Evolutionary conservation across 176 grass and related monocot species (phyloP), one percentile per base, ranked within the genome.

Genomic region (Carex myosuroides): DNA sequence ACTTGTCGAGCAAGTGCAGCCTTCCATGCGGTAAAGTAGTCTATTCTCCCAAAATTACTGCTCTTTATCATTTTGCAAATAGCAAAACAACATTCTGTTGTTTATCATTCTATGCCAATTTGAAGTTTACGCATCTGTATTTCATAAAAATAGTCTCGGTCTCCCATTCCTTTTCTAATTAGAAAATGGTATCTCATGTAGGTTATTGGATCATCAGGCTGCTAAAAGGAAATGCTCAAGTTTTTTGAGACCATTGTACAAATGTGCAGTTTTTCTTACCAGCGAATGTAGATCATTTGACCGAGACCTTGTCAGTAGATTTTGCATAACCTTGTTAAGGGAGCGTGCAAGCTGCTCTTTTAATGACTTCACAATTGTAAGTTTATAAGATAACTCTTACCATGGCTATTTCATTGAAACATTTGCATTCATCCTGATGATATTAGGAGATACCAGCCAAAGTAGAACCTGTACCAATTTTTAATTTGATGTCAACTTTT

Each of bases 1-100:
- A 32, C 88, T 98, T 6, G 81, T 84, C 11, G 53, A 91, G 75
- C 83, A 93, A 58, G 84, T 98, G 0, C 86, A 87, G 53, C 92
- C 91, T 46, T 98, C 92, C 92, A 77, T 95, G 41, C 14, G 74
- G 95, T 98, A 86, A 69, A 86, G 74, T 29, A 53, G 53, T 77
- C 6, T 67, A 39, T 6, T 11, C 18, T 6, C 18, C 10, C 37
- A 39, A 39, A 39, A 39, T 5, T 39, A 39, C 37, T 39, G 37
- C 37, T 39, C 42, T 52, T 74, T 50, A 22, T 52, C 2, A 41
- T 48, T 52, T 52, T 50, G 20, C 20, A 26, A 26, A 44, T 52
- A 14, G 4, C 70, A 44, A 13, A 12, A 50, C 18, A 39, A 6
- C 42, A 50, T 73, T 50, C 17, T 48, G 16, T 41, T 48, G 8